phyloP scores from a whole-genome alignment of 2,329 filamentous ascomycete genomes.

The Sclerotinia subarctica region DNA sequence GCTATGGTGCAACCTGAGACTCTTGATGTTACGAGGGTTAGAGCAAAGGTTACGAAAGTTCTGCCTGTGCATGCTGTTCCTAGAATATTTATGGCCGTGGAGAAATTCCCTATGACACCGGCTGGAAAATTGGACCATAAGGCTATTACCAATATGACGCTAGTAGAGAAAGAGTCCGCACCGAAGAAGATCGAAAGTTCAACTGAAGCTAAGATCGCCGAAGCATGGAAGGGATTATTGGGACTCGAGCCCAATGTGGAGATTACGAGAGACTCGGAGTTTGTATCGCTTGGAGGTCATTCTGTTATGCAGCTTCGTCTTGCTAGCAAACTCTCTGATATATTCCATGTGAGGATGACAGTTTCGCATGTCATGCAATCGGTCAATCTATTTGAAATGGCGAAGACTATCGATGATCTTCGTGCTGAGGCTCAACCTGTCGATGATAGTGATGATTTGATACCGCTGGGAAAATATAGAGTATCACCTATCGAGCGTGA shows the following conservation, averaged over 20 bases:
- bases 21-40: background rate
- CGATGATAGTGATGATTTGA: background rate
- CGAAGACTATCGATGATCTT: conserved; percentile 6
- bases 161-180: background rate
- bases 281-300: conserved; percentile 35
- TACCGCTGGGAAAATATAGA: conserved; percentile 6
- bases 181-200: background rate
- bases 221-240: conserved; percentile 25
- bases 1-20: conserved; percentile 34
- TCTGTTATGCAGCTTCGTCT: conserved; percentile 35
- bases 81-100: conserved; percentile 29
- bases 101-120: conserved; percentile 37
- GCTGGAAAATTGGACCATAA: conserved; percentile 40
- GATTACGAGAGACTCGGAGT: conserved; percentile 28
- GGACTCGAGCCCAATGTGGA: conserved; percentile 8
- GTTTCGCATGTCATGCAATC: conserved; percentile 28
- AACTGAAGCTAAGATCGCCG: conserved; percentile 18
- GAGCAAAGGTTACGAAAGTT: conserved; percentile 22
- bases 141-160: conserved; percentile 24
- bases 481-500: conserved; percentile 22
- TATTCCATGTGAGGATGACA: conserved; percentile 23
- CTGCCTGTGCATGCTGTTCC: conserved; percentile 37
- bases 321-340: conserved; percentile 20
- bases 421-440: background rate
- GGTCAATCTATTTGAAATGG: conserved; percentile 11